These are phyloP conservation scores for Silybum marianum DNA, from an alignment of 129 eudicot species.

Conservation along the genomic window DNA sequence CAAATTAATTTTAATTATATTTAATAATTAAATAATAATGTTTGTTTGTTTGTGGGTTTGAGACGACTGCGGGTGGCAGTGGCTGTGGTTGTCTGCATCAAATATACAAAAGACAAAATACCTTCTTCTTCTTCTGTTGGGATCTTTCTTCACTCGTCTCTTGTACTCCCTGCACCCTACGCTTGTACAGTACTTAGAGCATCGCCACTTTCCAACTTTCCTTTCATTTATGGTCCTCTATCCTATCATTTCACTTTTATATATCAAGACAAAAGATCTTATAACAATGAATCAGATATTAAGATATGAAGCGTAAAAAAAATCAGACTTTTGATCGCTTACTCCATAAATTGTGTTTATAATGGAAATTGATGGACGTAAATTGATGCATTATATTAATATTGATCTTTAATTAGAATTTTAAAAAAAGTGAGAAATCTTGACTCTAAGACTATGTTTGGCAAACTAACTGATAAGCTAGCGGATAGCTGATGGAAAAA, in stretches of 20 bases:
- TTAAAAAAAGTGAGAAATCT: no score
- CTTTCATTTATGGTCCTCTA: background rate
- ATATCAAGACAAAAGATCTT: no score
- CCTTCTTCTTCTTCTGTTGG: slow-evolving; percentile 30
- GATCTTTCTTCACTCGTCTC: slow-evolving; percentile 31
- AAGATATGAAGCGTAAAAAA: no score
- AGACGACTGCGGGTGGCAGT: slow-evolving; percentile 17
- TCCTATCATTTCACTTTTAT: background rate
- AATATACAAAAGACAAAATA: slow-evolving; percentile 15
- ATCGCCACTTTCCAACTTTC: slow-evolving; percentile 24
- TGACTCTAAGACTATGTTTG: no score
- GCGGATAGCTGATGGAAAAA: no score
- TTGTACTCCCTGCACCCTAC: slow-evolving; percentile 39
- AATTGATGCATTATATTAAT: no score
- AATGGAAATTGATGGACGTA: no score
- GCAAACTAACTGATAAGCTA: no score
- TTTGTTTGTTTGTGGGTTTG: background rate
- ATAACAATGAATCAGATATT: no score
- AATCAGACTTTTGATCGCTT: no score
- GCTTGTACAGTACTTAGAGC: slow-evolving; percentile 20
- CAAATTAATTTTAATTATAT: background rate
- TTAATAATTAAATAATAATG: background rate
- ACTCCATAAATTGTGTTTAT: no score
- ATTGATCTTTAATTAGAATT: no score
- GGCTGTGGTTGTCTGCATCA: slow-evolving; percentile 24